Base-by-base conservation (phyloP, 2,329 filamentous ascomycete species). In the Aspergillus sp. region DNA sequence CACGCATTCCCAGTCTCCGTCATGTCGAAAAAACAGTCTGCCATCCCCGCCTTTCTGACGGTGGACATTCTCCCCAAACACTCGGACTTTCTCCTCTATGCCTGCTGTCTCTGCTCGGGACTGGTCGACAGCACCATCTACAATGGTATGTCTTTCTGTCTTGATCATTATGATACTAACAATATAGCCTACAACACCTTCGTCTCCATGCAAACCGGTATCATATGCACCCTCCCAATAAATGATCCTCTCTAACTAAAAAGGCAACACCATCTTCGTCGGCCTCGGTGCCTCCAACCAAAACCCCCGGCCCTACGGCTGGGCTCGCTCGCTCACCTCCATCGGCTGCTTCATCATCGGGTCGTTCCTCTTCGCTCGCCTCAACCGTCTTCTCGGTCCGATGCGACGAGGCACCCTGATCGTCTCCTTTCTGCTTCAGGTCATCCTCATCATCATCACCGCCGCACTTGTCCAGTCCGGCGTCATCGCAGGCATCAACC, bases 271-370 rank as follows among this genome's bases (percentile, higher is more conserved):
- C 12, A 68, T 71, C 37, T 71, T 71, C 48, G 56, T 70, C n/a
- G 67, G 66, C 8, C 57, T 71, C 10, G 68, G 68, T 4, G 62
- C 67, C 0, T 68, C 67, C 0, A 60, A 64, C 27, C 67, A 69
- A 39, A 69, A 70, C 40, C 61, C 58, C 30, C 64, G 52, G 33
- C 64, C 66, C 2, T 71, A 62, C 45, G 69, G 68, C 43, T 73
- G 70, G 69, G 64, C 66, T 11, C 65, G 68, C 11, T 73, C 69
- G 9, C 60, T 72, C 13, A 66, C 63, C 35, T 71, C 69, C 3
- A 70, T 73, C 48, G 64, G 61, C 11, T 71, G 64, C 46, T 73
- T 72, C 49, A 50, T 62, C 31, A 39, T 67, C n/a, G 70, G 69
- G 27, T 70, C 65, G 32, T 59, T 68, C 19, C 44, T 59, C 33